phyloP scores from a whole-genome alignment of 495 filamentous ascomycete species.

The Letharia columbiana region DNA sequence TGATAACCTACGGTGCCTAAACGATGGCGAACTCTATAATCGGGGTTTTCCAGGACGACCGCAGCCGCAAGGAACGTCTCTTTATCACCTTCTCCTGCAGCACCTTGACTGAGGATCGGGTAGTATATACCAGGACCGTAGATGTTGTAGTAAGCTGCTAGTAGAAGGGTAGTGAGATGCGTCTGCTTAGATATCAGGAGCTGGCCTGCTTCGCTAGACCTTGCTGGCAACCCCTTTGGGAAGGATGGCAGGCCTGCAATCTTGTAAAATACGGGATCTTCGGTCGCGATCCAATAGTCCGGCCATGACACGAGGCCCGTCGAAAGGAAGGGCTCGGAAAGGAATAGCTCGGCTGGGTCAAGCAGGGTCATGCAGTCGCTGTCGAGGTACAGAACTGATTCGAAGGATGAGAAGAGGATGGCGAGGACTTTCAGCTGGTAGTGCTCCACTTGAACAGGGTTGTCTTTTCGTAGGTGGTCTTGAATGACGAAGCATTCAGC shows the following conservation, averaged over 20 bases:
- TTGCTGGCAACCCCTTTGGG: slow-evolving; percentile 33
- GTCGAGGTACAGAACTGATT: slow-evolving; percentile 55
- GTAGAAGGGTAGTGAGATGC: slow-evolving; percentile 44
- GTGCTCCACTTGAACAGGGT: slow-evolving; percentile 29
- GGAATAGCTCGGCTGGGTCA: slow-evolving; percentile 44
- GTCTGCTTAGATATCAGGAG: slow-evolving; percentile 50
- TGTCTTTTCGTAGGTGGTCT: slow-evolving; percentile 32
- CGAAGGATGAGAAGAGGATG: slow-evolving; percentile 52
- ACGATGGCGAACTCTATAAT: slow-evolving; percentile 43
- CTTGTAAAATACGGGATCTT: slow-evolving; percentile 44
- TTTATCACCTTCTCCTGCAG: slow-evolving; percentile 54
- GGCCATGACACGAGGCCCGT: slow-evolving; percentile 52
- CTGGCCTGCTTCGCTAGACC: slow-evolving; percentile 48
- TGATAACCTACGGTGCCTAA: slow-evolving; percentile 38
- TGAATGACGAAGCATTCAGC: slow-evolving; percentile 45
- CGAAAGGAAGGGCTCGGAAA: slow-evolving; percentile 42
- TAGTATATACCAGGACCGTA: slow-evolving; percentile 53
- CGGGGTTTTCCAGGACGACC: slow-evolving; percentile 39
- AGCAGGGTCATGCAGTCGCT: slow-evolving; percentile 48
- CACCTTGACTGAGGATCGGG: slow-evolving; percentile 47
- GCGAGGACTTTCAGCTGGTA: slow-evolving; percentile 55
- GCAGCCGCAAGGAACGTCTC: slow-evolving; percentile 55
- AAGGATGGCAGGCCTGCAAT: slow-evolving; percentile 41
- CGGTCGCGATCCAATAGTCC: slow-evolving; percentile 46
- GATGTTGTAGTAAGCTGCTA: slow-evolving; percentile 57